Evolutionary conservation across 1,284 basidiomycete species (phyloP), one percentile per base, ranked within the genome.

Genomic region (Cutaneotrichosporon cavernicola): DNA sequence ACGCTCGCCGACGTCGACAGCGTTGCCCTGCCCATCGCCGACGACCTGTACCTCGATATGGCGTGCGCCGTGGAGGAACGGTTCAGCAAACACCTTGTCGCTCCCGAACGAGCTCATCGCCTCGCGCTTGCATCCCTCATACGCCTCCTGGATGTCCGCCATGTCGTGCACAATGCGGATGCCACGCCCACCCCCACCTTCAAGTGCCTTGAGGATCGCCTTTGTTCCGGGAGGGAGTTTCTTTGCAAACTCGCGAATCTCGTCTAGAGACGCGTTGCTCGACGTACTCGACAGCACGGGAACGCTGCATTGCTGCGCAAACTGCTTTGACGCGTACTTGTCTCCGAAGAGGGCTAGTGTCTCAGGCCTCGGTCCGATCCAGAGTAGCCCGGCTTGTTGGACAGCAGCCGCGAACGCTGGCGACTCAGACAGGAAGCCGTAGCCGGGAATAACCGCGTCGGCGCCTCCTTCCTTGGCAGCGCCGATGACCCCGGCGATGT

Each of bases 281-380:
- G 53, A 58, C 18, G 66, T 68, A 26, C 57, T 60, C 8, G 36
- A 34, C n/a, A 68, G 64, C 21, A 68, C 64, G 31, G 66, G 66
- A 31, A 89, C 89, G 83, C 34, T 86, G 85, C 93, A 97, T 95
- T 96, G 90, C 70, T 92, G 86, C 75, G 94, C 90, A 77, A 97
- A 88, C 67, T 85, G 82, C 70, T 88, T 97, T 69, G 89, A 91
- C 62, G 69, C 60, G 55, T 64, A 85, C 78, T 90, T 90, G 32
- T 85, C 75, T 0, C 88, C 88, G 85, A 89, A 87, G 36, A 76
- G 76, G 2, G 78, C 71, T 38, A 90, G 88, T 9, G 84, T 80
- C 13, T 85, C 81, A 0, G 86, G 80, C 1, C 78, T 81, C 0
- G 89, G 89, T 0, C 89, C 89, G 9, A 89, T 79, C 82, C 86